These are phyloP conservation scores for Fusarium tjaetaba DNA, from an alignment of 2,329 filamentous ascomycete genomes.

Conservation along the genomic window DNA sequence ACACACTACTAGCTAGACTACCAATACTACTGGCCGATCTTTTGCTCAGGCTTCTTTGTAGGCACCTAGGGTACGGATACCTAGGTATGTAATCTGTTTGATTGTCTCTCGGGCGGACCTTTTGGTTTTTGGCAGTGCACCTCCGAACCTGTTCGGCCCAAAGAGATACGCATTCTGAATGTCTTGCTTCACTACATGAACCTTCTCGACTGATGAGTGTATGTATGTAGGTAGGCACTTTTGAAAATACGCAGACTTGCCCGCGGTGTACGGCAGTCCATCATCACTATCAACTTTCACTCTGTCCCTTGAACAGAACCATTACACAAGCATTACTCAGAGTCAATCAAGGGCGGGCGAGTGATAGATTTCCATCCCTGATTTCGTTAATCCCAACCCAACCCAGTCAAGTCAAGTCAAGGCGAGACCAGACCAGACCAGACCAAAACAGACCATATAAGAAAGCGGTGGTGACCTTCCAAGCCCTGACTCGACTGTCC, in stretches of 20 bases:
- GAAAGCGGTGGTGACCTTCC: conserved; percentile 20
- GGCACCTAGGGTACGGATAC: not conserved
- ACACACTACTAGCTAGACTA: not conserved
- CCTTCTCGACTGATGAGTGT: not conserved
- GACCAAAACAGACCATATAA: not conserved
- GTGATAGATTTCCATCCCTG: conserved; percentile 10
- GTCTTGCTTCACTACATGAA: not conserved
- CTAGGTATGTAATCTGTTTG: not conserved
- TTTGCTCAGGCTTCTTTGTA: not conserved
- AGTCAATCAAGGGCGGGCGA: not conserved
- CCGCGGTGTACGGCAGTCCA: not conserved
- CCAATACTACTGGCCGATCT: not conserved
- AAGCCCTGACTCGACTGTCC: conserved; percentile 26
- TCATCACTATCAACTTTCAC: not conserved
- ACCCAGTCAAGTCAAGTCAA: not conserved
- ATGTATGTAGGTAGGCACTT: not conserved
- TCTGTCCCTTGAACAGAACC: not conserved
- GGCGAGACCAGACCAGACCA: not conserved
- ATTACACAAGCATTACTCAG: not conserved
- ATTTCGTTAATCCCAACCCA: conserved; percentile 7
- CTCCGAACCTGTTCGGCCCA: not conserved
- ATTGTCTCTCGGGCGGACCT: not conserved
- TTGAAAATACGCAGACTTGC: not conserved
- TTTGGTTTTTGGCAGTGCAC: not conserved
- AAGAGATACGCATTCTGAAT: not conserved